phyloP scores from a whole-genome alignment of 1,284 basidiomycete genomes.

The Mixia osmundae region DNA sequence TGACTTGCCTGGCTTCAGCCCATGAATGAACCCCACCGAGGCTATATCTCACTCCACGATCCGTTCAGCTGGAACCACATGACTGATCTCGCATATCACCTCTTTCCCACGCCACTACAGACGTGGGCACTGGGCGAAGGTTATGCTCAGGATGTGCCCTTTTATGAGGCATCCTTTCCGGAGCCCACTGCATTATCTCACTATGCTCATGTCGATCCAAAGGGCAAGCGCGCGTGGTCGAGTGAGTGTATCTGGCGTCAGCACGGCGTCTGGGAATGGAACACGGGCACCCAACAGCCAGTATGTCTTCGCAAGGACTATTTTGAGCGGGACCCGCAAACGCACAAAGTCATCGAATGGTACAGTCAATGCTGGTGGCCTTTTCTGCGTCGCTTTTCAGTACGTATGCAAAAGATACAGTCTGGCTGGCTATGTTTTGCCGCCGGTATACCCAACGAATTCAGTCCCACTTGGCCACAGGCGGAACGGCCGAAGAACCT shows the following conservation, averaged over 20 bases:
- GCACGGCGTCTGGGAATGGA: constrained; percentile 88
- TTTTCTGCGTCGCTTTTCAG: constrained; percentile 47
- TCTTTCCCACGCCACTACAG: constrained; percentile 28
- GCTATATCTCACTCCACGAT: constrained; percentile 61
- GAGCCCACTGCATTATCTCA: constrained; percentile 39
- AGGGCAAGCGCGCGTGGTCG: constrained; percentile 37
- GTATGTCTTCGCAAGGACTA: constrained; percentile 67
- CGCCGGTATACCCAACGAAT: constrained; percentile 78
- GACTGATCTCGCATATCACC: constrained; percentile 70
- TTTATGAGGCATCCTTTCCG: constrained; percentile 61
- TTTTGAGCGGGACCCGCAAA: constrained; percentile 45
- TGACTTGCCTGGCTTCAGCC: constrained; percentile 6
- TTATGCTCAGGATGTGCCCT: constrained; percentile 42
- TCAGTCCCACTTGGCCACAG: constrained; percentile 22
- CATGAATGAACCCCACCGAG: constrained; percentile 90
- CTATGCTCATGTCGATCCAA: constrained; percentile 20
- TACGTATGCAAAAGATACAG: constrained; percentile 29
- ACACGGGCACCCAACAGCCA: constrained; percentile 38
- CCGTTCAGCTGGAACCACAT: constrained; percentile 77
- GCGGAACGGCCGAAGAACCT: constrained; percentile 42
- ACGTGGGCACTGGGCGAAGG: constrained; percentile 49
- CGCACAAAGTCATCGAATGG: constrained; percentile 31
- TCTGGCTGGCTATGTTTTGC: constrained; percentile 36
- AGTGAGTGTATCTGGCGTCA: constrained; percentile 66
- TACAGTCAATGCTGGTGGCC: constrained; percentile 49